phyloP scores from a whole-genome alignment of 192 early-diverging fungal species.

The Coemansia sp. region DNA sequence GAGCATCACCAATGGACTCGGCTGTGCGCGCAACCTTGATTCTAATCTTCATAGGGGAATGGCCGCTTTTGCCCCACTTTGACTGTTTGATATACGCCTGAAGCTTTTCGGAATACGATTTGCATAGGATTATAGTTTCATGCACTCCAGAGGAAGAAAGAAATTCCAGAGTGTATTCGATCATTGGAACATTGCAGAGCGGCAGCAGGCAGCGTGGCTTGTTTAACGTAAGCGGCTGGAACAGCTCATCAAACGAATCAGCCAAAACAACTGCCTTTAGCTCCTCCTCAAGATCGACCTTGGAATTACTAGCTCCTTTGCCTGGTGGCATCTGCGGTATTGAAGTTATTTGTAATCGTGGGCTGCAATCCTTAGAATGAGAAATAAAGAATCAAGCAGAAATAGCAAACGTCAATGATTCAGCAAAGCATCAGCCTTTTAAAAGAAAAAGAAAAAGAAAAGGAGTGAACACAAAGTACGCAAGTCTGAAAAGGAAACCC shows the following conservation, averaged over 20 bases:
- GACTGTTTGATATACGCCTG: constrained; percentile 85
- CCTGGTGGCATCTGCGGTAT: constrained; percentile 2
- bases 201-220: constrained; percentile 90
- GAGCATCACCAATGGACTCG: constrained; percentile 85
- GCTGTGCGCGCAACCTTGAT: constrained; percentile 73
- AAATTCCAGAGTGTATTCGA: constrained; percentile 96
- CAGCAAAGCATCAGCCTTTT: not conserved
- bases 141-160: constrained; percentile 84
- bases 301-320: constrained; percentile 8
- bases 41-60: constrained; percentile 68
- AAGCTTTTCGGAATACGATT: constrained; percentile 80
- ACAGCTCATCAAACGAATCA: constrained; percentile 85
- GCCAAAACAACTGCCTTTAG: constrained; percentile 90
- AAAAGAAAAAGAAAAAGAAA: not conserved
- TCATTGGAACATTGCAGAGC: constrained; percentile 92
- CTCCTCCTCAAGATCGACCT: constrained; percentile 60
- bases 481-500: not conserved
- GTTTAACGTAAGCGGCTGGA: constrained; percentile 83
- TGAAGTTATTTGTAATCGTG: not conserved
- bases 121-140: constrained; percentile 85
- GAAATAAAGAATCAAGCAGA: too few species aligned
- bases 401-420: not conserved
- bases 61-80: constrained; percentile 66
- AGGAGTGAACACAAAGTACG: not conserved
- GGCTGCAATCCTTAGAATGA: too few species aligned